phyloP scores from a whole-genome alignment of 495 filamentous ascomycete genomes.

The Neurospora discreta region DNA sequence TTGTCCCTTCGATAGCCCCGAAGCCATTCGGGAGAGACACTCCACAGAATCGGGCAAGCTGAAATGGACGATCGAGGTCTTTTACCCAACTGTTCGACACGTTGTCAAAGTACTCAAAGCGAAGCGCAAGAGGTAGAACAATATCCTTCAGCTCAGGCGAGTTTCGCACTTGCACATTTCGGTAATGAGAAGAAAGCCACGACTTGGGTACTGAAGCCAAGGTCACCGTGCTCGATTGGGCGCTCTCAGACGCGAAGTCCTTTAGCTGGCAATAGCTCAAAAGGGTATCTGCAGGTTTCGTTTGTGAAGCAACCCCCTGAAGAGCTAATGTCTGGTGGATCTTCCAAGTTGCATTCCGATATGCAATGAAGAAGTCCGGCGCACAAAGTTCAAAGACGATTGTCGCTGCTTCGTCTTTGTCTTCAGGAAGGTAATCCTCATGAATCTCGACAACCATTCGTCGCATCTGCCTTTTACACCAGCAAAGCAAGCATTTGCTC shows the following conservation, averaged over 20 bases:
- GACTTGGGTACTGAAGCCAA: slow-evolving; percentile 24
- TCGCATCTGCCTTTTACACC: slow-evolving; percentile 12
- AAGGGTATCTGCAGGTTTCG: slow-evolving; percentile 11
- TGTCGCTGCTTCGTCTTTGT: slow-evolving; percentile 14
- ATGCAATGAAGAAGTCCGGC: slow-evolving; percentile 26
- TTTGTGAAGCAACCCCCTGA: background rate
- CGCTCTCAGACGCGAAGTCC: background rate
- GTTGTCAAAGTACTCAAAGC: slow-evolving; percentile 17
- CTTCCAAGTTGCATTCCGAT: slow-evolving; percentile 36
- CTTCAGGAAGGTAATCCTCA: slow-evolving; percentile 36
- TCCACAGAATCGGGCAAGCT: background rate
- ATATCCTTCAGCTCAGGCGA: background rate
- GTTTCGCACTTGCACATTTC: background rate
- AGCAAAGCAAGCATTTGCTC: background rate
- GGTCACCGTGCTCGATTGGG: slow-evolving; percentile 8
- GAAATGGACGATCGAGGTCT: background rate
- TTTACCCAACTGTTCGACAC: background rate
- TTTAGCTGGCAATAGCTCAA: slow-evolving; percentile 10
- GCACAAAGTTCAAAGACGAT: slow-evolving; percentile 35
- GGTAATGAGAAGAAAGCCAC: slow-evolving; percentile 7
- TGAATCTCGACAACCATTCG: slow-evolving; percentile 28
- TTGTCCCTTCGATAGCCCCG: background rate
- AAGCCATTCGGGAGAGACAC: background rate
- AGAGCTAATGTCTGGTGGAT: slow-evolving; percentile 18
- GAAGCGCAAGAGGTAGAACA: slow-evolving; percentile 9